phyloP scores from a whole-genome alignment of 257 asterid genomes.

The Asclepias syriaca region DNA sequence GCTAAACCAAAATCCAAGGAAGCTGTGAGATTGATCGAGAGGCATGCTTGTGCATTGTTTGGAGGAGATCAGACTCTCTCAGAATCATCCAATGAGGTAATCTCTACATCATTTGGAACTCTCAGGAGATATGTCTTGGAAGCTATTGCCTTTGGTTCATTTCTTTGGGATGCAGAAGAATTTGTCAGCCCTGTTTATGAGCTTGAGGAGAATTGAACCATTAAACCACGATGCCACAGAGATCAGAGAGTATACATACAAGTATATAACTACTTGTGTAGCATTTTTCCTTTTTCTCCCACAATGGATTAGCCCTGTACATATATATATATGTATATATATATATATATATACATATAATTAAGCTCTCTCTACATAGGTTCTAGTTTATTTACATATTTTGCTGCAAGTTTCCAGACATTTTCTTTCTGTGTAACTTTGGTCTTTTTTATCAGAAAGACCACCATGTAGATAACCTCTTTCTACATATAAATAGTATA shows the following conservation, averaged over 20 bases:
- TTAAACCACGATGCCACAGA: constrained; percentile 17
- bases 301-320: neutral
- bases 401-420: neutral
- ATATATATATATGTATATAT: no score
- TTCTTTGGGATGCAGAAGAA: constrained; percentile 71
- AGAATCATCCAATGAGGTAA: constrained; percentile 34
- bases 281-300: neutral
- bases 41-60: constrained; percentile 66
- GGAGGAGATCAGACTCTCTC: constrained; percentile 40
- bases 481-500: no score
- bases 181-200: constrained; percentile 39
- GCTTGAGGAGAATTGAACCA: constrained; percentile 54
- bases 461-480: neutral
- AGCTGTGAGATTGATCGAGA: constrained; percentile 57
- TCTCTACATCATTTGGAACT: constrained; percentile 65
- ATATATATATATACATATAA: no score
- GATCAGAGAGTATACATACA: neutral
- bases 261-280: neutral
- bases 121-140: constrained; percentile 77
- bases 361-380: neutral
- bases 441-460: neutral
- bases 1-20: constrained; percentile 67
- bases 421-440: neutral
- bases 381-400: neutral
- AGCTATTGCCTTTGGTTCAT: constrained; percentile 83